Conservation (phyloP, 2,329 filamentous ascomycete species). For the Cladosporium cucumerinum region DNA sequence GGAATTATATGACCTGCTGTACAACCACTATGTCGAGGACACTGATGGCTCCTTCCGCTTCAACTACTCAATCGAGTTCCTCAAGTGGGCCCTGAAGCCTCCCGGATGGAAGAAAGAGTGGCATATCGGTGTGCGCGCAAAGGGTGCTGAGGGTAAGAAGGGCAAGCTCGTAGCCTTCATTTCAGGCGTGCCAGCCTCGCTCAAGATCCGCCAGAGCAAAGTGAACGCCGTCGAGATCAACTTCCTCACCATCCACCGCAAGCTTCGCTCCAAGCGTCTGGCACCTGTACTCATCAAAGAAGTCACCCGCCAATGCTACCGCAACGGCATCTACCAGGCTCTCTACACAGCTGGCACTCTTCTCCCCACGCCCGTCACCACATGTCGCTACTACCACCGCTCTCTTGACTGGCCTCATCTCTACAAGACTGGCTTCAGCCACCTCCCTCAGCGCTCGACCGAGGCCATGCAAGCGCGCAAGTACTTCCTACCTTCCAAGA, state of each 20-base stretch:
- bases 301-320: conserved; percentile 87
- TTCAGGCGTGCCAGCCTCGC: conserved; percentile 80
- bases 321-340: conserved; percentile 84
- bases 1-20: conserved; percentile 88
- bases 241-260: conserved; percentile 98
- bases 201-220: conserved; percentile 73
- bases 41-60: conserved; percentile 96
- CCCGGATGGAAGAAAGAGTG: conserved; percentile 92
- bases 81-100: conserved; percentile 92
- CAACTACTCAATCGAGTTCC: conserved; percentile 84
- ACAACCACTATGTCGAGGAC: conserved; percentile 95
- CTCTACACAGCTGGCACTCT: conserved; percentile 93
- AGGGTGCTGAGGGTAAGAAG: conserved; percentile 55
- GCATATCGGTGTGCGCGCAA: conserved; percentile 88
- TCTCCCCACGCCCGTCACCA: conserved; percentile 85
- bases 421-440: conserved; percentile 90
- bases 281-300: conserved; percentile 96
- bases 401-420: conserved; percentile 94
- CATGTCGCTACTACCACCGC: conserved; percentile 92
- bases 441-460: conserved; percentile 77
- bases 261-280: conserved; percentile 87
- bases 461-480: conserved; percentile 80
- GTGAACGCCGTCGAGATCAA: conserved; percentile 90
- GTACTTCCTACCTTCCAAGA: conserved; percentile 75
- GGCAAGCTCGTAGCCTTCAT: conserved; percentile 93